phyloP scores from a whole-genome alignment of 768 basidiomycete species.

The Chalciporus chontae region DNA sequence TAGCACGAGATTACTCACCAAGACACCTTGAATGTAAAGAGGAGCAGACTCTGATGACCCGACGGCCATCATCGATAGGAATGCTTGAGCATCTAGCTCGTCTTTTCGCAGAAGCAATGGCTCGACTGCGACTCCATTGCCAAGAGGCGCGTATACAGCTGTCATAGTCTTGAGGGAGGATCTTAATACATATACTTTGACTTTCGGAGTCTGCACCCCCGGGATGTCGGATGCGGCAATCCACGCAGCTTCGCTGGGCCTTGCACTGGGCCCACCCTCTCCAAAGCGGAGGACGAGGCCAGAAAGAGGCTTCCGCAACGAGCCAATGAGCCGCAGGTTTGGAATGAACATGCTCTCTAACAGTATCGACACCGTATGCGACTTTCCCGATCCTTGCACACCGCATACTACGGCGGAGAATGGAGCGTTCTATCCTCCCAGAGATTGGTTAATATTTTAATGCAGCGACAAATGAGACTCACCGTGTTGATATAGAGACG shows the following conservation, averaged over 20 bases:
- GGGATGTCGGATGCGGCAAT: constrained; percentile 40
- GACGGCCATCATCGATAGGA: constrained; percentile 73
- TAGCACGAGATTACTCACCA: constrained; percentile 41
- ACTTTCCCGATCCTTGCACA: constrained; percentile 75
- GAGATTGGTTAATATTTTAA: neutral
- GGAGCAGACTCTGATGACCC: constrained; percentile 59
- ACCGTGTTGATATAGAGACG: constrained; percentile 70
- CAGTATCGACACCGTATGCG: constrained; percentile 65
- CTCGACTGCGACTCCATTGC: constrained; percentile 45
- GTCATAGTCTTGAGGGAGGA: constrained; percentile 61
- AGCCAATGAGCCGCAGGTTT: constrained; percentile 45
- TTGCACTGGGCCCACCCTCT: constrained; percentile 54
- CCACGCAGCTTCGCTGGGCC: constrained; percentile 69
- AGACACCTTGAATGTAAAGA: constrained; percentile 63
- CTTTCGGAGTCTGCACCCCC: constrained; percentile 27
- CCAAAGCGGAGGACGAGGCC: constrained; percentile 71
- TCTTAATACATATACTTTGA: constrained; percentile 55
- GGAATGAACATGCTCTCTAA: constrained; percentile 71
- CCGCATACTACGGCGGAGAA: constrained; percentile 76
- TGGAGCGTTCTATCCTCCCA: constrained; percentile 53
- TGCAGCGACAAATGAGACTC: constrained; percentile 10
- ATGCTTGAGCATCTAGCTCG: constrained; percentile 66
- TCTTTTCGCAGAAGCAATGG: constrained; percentile 52
- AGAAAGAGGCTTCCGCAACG: constrained; percentile 48
- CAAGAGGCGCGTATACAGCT: constrained; percentile 52